phyloP scores from a whole-genome alignment of 2,329 filamentous ascomycete genomes.

The Botrytis fragariae region DNA sequence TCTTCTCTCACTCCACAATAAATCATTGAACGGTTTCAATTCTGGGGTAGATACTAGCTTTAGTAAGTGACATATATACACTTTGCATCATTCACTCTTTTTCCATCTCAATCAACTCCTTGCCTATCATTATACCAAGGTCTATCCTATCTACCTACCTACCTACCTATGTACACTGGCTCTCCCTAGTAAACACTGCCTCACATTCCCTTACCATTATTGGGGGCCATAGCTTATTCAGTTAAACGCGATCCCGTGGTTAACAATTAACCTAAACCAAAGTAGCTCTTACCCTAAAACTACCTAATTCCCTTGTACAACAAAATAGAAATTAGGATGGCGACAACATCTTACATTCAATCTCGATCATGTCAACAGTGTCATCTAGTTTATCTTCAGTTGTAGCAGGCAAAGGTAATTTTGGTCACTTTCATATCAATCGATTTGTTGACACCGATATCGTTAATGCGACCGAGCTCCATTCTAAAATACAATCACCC shows the following conservation, averaged over 20 bases:
- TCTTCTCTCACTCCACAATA: not conserved
- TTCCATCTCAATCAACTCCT: not conserved
- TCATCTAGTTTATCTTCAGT: conserved; percentile 27
- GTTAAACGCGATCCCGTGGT: conserved; percentile 18
- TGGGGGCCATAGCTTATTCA: conserved; percentile 16
- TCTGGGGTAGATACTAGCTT: not conserved
- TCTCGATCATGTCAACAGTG: conserved; percentile 34
- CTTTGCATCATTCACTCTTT: not conserved
- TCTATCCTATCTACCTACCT: not conserved
- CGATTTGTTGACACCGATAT: conserved; percentile 28
- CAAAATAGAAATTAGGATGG: conserved; percentile 28
- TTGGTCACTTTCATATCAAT: conserved; percentile 25
- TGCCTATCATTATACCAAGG: not conserved
- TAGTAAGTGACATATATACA: not conserved
- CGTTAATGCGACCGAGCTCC: conserved; percentile 22
- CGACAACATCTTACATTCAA: conserved; percentile 26
- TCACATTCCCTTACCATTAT: not conserved
- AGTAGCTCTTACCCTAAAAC: not conserved
- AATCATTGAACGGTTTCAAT: not conserved
- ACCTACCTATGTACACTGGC: not conserved
- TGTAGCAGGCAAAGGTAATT: conserved; percentile 22
- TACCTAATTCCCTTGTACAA: conserved; percentile 14
- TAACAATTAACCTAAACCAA: conserved; percentile 2
- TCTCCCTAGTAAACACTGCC: not conserved
- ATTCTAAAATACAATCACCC: conserved; percentile 22